Percentiles rank a stretch among this genome's conserved stretches.
Evolutionary conservation across 305 asterid genomes (phyloP).

Genomic region (Fraxinus platypoda): DNA sequence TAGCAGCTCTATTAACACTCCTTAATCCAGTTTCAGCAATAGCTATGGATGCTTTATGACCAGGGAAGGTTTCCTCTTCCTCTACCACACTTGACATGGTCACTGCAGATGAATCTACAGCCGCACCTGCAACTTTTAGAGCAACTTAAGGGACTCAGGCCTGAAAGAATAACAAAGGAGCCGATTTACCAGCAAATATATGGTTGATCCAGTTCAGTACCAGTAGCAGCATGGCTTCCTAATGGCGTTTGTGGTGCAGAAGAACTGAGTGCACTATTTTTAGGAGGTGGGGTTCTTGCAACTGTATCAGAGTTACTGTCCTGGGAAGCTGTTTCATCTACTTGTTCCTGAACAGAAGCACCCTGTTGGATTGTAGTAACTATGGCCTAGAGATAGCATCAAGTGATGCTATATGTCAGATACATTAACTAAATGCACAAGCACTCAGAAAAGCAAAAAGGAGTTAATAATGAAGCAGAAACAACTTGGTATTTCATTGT

Average conservation of each 20-base stretch:
- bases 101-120: slow-evolving; percentile 51
- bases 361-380: slow-evolving; percentile 49
- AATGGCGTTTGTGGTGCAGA: slow-evolving; percentile 71
- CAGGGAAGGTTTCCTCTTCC: slow-evolving; percentile 79
- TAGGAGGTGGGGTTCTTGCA: slow-evolving; percentile 78
- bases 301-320: slow-evolving; percentile 55
- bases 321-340: slow-evolving; percentile 63
- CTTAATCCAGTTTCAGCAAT: slow-evolving; percentile 65
- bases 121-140: slow-evolving; percentile 45
- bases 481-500: background rate
- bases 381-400: slow-evolving; percentile 46
- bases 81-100: slow-evolving; percentile 46
- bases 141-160: slow-evolving; percentile 29
- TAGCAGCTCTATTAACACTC: slow-evolving; percentile 63
- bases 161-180: slow-evolving; percentile 23
- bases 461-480: background rate
- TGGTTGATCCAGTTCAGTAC: slow-evolving; percentile 28
- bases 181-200: slow-evolving; percentile 24
- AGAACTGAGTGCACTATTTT: slow-evolving; percentile 50
- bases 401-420: slow-evolving; percentile 19
- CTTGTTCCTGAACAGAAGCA: slow-evolving; percentile 55
- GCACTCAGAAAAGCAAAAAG: slow-evolving; percentile 14
- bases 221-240: slow-evolving; percentile 55
- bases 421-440: slow-evolving; percentile 22
- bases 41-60: slow-evolving; percentile 65